Conservation (phyloP, 2,329 filamentous ascomycete species). For the Ophiostoma australiae region DNA sequence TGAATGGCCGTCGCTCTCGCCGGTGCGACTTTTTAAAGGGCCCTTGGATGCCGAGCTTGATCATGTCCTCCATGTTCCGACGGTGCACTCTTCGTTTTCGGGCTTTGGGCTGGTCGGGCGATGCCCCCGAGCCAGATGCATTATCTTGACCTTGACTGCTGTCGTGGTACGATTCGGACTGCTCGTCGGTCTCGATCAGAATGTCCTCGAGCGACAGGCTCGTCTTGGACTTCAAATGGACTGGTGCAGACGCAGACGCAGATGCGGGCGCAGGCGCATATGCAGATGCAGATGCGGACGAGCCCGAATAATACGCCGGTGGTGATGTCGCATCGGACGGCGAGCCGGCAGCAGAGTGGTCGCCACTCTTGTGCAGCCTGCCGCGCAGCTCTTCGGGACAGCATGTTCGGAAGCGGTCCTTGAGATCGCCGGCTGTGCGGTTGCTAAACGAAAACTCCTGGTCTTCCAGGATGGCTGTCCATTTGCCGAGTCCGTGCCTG, state of each 20-base stretch:
- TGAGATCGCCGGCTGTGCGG: constrained; percentile 58
- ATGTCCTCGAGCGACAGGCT: constrained; percentile 53
- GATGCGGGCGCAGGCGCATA: constrained; percentile 8
- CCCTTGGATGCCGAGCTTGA: constrained; percentile 53
- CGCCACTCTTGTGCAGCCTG: constrained; percentile 33
- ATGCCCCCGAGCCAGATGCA: constrained; percentile 19
- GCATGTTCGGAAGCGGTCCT: constrained; percentile 62
- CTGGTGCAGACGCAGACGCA: constrained; percentile 12
- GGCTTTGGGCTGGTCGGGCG: constrained; percentile 31
- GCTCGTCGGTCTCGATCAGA: constrained; percentile 45
- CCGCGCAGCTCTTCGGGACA: constrained; percentile 57
- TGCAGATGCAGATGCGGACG: constrained; percentile 16
- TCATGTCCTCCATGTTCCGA: constrained; percentile 43
- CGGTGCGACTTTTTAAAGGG: constrained; percentile 60
- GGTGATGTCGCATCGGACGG: constrained; percentile 13
- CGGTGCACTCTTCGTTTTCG: constrained; percentile 41
- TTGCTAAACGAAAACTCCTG: constrained; percentile 56
- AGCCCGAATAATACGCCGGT: not conserved
- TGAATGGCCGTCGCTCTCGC: constrained; percentile 56
- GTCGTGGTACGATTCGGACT: constrained; percentile 25
- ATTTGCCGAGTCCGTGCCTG: constrained; percentile 60
- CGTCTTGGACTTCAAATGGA: constrained; percentile 40
- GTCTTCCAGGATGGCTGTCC: constrained; percentile 61
- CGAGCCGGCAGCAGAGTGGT: constrained; percentile 15
- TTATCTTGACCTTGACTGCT: constrained; percentile 24